Conservation (phyloP, 305 asterid species). For the Andrographis paniculata region DNA sequence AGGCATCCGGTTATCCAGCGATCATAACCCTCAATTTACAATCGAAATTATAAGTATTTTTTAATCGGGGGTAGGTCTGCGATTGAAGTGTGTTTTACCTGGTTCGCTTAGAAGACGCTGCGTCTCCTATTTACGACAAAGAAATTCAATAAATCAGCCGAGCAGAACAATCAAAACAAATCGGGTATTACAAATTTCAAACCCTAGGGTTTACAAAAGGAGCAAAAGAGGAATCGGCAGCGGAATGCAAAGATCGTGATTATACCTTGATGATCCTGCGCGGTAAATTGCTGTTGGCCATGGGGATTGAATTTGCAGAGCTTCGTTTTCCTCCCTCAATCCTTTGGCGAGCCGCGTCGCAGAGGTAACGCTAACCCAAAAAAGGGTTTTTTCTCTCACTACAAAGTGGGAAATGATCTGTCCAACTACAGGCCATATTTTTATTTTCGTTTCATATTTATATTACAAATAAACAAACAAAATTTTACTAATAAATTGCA, state of each 20-base stretch:
- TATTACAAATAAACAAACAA: no score
- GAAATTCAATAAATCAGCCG: neutral
- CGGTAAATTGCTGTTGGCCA: conserved; percentile 73
- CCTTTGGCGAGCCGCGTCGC: conserved; percentile 16
- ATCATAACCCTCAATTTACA: no score
- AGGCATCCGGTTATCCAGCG: no score
- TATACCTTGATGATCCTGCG: conserved; percentile 71
- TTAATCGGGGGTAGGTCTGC: no score
- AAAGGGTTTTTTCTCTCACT: conserved; percentile 10
- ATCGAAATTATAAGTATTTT: no score
- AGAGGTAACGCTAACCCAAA: conserved; percentile 26
- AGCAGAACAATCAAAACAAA: neutral
- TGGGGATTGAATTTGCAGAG: conserved; percentile 19
- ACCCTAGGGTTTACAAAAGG: conserved; percentile 12
- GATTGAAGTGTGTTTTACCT: conserved; percentile 23
- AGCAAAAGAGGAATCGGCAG: conserved; percentile 15
- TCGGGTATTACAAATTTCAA: conserved; percentile 6
- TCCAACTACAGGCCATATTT: no score
- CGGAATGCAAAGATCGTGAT: conserved; percentile 21
- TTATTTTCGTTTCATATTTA: no score
- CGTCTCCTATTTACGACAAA: conserved; percentile 42
- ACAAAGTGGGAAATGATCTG: conserved; percentile 5
- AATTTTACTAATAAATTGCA: no score
- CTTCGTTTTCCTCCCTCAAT: neutral
- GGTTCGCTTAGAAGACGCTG: conserved; percentile 87